Conservation (phyloP, 2,329 filamentous ascomycete species). For the Colletotrichum sp. region DNA sequence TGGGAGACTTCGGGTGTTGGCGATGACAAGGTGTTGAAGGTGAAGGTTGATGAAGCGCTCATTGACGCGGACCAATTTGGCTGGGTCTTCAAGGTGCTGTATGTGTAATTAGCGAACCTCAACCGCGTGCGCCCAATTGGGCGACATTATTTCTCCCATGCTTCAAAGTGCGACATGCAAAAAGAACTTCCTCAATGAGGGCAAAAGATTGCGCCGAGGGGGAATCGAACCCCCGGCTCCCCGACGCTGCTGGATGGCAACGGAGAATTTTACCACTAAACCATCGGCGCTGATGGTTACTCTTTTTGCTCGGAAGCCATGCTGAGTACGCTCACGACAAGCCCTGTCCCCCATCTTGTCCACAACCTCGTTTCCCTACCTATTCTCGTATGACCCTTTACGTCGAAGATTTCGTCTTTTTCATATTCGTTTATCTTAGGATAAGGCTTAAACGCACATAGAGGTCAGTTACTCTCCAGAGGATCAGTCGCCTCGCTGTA, state of each 20-base stretch:
- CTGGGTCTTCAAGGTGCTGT: conserved; percentile 37
- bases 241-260: conserved; percentile 14
- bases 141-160: background rate
- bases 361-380: background rate
- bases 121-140: background rate
- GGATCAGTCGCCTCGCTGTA: background rate
- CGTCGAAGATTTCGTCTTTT: background rate
- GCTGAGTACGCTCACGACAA: fast-evolving
- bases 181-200: fast-evolving
- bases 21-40: conserved; percentile 22
- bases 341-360: fast-evolving
- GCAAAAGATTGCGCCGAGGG: conserved; percentile 1
- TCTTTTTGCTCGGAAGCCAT: fast-evolving
- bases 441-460: background rate
- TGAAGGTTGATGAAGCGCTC: conserved; percentile 29
- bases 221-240: conserved; percentile 14
- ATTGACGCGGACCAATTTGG: conserved; percentile 38
- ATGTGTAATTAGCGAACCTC: background rate
- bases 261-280: conserved; percentile 21
- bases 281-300: background rate
- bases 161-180: background rate
- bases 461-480: background rate
- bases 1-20: conserved; percentile 11
- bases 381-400: background rate
- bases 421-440: background rate